Base-by-base conservation (phyloP, 768 basidiomycete genomes). In the Nidularia pulvinata region DNA sequence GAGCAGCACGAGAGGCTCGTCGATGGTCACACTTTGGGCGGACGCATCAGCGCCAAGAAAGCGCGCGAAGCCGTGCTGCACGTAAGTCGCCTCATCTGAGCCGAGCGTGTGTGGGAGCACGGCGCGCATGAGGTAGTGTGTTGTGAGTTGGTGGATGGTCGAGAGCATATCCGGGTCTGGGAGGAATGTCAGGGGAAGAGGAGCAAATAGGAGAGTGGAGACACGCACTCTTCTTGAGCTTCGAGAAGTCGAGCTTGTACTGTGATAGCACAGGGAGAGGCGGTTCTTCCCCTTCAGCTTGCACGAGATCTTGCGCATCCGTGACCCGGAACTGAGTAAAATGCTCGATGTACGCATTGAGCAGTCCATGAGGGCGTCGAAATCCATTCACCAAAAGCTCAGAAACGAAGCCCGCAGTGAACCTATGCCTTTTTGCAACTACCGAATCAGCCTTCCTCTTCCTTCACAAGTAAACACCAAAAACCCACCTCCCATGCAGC, bases 1-100 rank as follows among this genome's bases (percentile, higher is more conserved):
- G 19, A 77, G 65, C 7, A 80, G 63, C 30, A 77, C 72, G 6
- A 80, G 69, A 5, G 78, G 77, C 57, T 80, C 78, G 45, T 78
- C 73, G 2, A 77, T 65, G 11, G 69, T 63, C 36, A 75, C 70
- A 0, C 63, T 66, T 46, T 72, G 69, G 10, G 71, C 73, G 33
- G 67, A 69, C 1, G 74, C 65, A 49, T 75, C 71, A 46, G 68
- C 63, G 39, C 13, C 16, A 19, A 19, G 16, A 32, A 78, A 77
- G 4, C 78, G 71, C 10, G 76, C 77, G 37, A 77, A 78, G 4
- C 78, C 78, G 49, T 75, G 73, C 60, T 75, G 70, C 25, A 79
- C 75, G 33, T 70, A 74, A 13, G 58, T 69, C 11, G 66, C 69
- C 53, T 78, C 74, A 49, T 76, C 72, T 46, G 68, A 61, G 0